These are phyloP conservation scores for Amylostereum chailletii DNA, from an alignment of 1,284 basidiomycete genomes.

Conservation along the genomic window DNA sequence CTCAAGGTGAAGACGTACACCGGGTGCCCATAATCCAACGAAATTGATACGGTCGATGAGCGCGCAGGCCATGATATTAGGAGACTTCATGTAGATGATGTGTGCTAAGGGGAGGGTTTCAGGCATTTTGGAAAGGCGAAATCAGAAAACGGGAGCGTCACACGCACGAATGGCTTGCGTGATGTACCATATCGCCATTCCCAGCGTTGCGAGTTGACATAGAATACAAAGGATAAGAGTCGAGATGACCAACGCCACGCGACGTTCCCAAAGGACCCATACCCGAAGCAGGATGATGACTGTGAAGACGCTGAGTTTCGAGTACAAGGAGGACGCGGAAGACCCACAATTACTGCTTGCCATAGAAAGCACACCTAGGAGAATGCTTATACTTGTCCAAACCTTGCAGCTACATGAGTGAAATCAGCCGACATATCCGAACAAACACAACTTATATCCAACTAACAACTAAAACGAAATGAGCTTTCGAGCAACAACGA, in stretches of 20 bases:
- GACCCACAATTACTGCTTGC: slow-evolving; percentile 30
- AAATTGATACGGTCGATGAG: slow-evolving; percentile 11
- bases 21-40: slow-evolving; percentile 23
- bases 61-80: slow-evolving; percentile 12
- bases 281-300: slow-evolving; percentile 33
- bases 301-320: slow-evolving; percentile 7
- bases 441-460: background rate
- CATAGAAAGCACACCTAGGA: slow-evolving; percentile 27
- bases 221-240: slow-evolving; percentile 25
- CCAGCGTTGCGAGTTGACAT: slow-evolving; percentile 22
- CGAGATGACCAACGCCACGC: slow-evolving; percentile 22
- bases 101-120: slow-evolving; percentile 2
- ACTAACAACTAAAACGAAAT: slow-evolving; percentile 14
- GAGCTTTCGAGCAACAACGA: background rate
- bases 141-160: background rate
- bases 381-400: slow-evolving; percentile 24
- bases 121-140: background rate
- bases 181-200: slow-evolving; percentile 19
- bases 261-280: slow-evolving; percentile 33
- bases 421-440: background rate
- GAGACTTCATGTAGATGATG: slow-evolving; percentile 10
- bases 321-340: background rate
- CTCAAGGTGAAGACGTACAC: slow-evolving; percentile 15
- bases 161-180: slow-evolving; percentile 24
- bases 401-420: slow-evolving; percentile 22